These are phyloP conservation scores for Chrysoporthe deuterocubensis DNA, from an alignment of 2,329 filamentous ascomycete species.

Conservation along the genomic window DNA sequence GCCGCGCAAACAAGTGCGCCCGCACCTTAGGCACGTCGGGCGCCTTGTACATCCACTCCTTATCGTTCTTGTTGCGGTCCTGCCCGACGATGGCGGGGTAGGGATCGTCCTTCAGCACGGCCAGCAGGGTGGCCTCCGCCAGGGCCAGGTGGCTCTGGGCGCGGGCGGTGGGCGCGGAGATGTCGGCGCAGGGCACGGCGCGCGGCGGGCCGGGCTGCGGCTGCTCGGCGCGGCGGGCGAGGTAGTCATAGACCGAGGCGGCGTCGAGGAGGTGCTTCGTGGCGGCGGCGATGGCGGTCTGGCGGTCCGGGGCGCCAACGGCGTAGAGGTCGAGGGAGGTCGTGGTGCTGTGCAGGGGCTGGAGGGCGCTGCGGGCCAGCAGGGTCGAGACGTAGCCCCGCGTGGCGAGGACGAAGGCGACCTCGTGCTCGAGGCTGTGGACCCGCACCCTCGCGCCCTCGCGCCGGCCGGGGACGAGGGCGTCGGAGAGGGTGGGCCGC, in stretches of 20 bases:
- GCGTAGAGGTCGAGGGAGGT: constrained; percentile 51
- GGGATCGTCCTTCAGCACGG: constrained; percentile 91
- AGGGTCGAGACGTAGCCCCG: constrained; percentile 76
- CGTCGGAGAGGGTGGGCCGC: constrained; percentile 76
- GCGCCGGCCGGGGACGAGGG: constrained; percentile 62
- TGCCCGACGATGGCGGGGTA: constrained; percentile 84
- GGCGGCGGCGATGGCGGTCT: constrained; percentile 70
- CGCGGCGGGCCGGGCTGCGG: constrained; percentile 35
- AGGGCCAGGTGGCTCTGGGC: constrained; percentile 70
- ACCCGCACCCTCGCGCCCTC: constrained; percentile 71
- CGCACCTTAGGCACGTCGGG: constrained; percentile 88
- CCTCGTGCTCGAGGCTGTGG: constrained; percentile 78
- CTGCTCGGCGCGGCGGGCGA: constrained; percentile 61
- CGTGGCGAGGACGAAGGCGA: constrained; percentile 77
- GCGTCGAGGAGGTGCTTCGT: constrained; percentile 80
- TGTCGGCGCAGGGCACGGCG: constrained; percentile 55
- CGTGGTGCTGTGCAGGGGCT: constrained; percentile 71
- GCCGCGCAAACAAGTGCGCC: constrained; percentile 81
- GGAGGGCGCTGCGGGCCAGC: constrained; percentile 72
- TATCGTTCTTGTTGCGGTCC: constrained; percentile 79
- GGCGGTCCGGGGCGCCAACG: constrained; percentile 67
- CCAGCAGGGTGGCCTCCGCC: constrained; percentile 87
- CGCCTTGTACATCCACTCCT: constrained; percentile 95
- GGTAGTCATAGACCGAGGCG: constrained; percentile 75
- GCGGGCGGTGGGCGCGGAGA: constrained; percentile 55